These are phyloP conservation scores for Lineolata rhizophorae DNA, from an alignment of 495 filamentous ascomycete species.

Conservation along the genomic window DNA sequence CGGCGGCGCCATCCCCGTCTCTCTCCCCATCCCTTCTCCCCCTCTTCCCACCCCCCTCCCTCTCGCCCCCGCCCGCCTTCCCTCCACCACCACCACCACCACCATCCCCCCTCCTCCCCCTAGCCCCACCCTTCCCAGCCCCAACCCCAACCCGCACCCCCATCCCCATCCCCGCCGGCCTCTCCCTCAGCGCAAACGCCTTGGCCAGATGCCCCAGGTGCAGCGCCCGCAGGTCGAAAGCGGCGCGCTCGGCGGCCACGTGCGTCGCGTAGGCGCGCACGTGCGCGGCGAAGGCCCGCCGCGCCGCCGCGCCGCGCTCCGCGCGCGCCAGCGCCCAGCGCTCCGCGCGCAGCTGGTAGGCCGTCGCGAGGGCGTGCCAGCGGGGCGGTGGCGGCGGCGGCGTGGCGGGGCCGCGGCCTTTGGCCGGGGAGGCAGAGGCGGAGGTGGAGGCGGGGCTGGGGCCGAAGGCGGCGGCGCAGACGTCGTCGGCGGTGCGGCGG, in stretches of 20 bases:
- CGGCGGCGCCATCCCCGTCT: constrained; percentile 12
- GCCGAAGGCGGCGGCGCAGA: constrained; percentile 21
- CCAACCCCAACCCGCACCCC: constrained; percentile 22
- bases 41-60: constrained; percentile 18
- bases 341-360: constrained; percentile 57
- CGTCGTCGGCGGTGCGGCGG: not conserved
- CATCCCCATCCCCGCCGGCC: constrained; percentile 66
- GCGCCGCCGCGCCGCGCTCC: constrained; percentile 43
- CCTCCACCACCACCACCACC: constrained; percentile 13
- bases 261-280: constrained; percentile 91
- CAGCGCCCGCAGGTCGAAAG: constrained; percentile 73
- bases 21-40: constrained; percentile 14
- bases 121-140: constrained; percentile 4
- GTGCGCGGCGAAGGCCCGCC: constrained; percentile 73
- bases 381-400: constrained; percentile 11
- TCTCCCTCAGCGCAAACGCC: constrained; percentile 71
- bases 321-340: constrained; percentile 42
- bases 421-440: constrained; percentile 6
- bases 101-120: constrained; percentile 17
- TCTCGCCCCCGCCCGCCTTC: constrained; percentile 12
- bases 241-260: constrained; percentile 53
- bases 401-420: too few relatives aligned
- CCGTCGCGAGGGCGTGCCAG: constrained; percentile 50
- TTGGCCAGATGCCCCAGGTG: constrained; percentile 91
- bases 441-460: not conserved